Evolutionary conservation across 2,329 filamentous ascomycete species (phyloP), one percentile per base, ranked within the genome.

Genomic region (Microsporum canis): DNA sequence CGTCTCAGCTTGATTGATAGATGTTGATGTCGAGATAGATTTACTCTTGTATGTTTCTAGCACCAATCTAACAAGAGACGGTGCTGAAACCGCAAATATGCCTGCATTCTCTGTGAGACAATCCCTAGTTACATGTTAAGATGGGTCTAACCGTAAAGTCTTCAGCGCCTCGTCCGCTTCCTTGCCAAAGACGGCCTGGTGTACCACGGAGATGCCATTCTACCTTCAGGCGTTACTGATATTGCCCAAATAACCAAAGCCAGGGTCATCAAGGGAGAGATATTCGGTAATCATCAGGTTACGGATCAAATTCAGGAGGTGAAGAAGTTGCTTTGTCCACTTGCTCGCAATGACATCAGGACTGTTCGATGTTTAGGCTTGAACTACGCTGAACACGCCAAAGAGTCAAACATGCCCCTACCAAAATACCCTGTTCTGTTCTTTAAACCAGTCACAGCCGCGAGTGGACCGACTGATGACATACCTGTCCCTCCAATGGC

Each of bases 141-240:
- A n/a, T 14, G 4, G 3, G 49, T 2, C 36, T 27, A 31, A 34
- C 17, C 14, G 2, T 29, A 57, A 36, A 4, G 5, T 33, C 10
- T 3, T 49, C 68, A 89, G 84, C 83, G 86, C 68, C 84, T 91
- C 43, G 77, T 91, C 66, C 85, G 88, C 59, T 91, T 90, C 75
- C 80, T 89, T 6, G 84, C 86, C 67, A 83, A 81, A 67, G 85
- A 90, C 68, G 87, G 87, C 70, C 78, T 79, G 61, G 80, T 82
- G 39, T 87, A 88, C 73, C 88, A 89, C 65, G 88, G 88, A 66
- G 86, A 91, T 74, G 87, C 88, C 63, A 83, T 90, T 61, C 80
- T 89, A 23, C 84, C 85, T 2, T 59, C 73, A 0, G 84, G 84
- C 23, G 75, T 80, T 43, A 82, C 71, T 57, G 84, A 89, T 68